Conservation (phyloP, 805 yeast species). For the Starmerella tilneyi region DNA sequence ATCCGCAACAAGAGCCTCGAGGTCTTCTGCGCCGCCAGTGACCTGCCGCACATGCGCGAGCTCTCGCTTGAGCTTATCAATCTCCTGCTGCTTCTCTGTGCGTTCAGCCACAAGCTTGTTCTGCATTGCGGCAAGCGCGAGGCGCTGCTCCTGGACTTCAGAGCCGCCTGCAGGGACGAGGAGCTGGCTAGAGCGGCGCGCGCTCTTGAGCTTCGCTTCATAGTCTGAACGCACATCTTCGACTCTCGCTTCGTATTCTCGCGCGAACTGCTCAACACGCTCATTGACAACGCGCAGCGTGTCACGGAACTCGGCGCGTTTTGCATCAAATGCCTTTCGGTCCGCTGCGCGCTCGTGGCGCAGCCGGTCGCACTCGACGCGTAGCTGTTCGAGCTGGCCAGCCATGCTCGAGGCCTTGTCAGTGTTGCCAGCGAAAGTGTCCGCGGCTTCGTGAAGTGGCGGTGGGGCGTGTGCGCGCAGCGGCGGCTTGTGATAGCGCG, state of each 20-base stretch:
- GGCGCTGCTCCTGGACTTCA: slow-evolving; percentile 29
- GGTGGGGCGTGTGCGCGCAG: background rate
- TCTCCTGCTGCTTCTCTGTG: slow-evolving; percentile 20
- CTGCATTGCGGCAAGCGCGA: slow-evolving; percentile 32
- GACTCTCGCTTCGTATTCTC: slow-evolving; percentile 23
- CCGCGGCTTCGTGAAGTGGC: background rate
- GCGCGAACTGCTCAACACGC: slow-evolving; percentile 24
- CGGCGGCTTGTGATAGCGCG: slow-evolving; percentile 26
- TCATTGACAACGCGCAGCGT: slow-evolving; percentile 22
- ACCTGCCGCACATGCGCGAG: slow-evolving; percentile 19
- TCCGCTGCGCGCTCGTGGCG: slow-evolving; percentile 28
- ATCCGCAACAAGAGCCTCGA: slow-evolving; percentile 21
- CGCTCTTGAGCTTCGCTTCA: slow-evolving; percentile 22
- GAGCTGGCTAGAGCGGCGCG: slow-evolving; percentile 19
- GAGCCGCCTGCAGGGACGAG: slow-evolving; percentile 5
- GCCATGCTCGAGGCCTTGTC: background rate
- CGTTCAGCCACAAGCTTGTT: slow-evolving; percentile 30
- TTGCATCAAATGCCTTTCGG: slow-evolving; percentile 28
- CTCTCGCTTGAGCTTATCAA: slow-evolving; percentile 19
- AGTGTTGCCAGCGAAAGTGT: background rate
- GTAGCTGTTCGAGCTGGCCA: slow-evolving; percentile 3
- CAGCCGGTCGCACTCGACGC: slow-evolving; percentile 26
- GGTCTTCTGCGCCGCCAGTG: slow-evolving; percentile 18
- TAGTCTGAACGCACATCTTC: slow-evolving; percentile 20
- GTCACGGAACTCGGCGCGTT: slow-evolving; percentile 29